phyloP scores from a whole-genome alignment of 768 basidiomycete genomes.

The Chalciporus piperatus region DNA sequence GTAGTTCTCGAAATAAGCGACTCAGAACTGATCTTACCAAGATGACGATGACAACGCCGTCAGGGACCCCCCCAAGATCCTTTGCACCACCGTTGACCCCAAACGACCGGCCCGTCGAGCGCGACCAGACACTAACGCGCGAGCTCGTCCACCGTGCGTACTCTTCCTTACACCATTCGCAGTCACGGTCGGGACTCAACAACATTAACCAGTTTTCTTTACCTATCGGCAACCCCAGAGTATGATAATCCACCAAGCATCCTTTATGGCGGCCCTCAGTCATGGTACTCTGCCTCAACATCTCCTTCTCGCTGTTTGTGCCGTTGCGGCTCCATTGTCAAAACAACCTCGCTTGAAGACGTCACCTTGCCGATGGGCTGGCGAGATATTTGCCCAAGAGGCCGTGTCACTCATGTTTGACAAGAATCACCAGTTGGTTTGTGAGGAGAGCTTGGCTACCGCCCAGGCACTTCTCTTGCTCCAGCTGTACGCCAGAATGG shows the following conservation, averaged over 20 bases:
- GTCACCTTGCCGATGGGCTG: constrained; percentile 52
- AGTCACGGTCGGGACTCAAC: constrained; percentile 1
- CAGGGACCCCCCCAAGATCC: constrained; percentile 31
- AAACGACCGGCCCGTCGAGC: constrained; percentile 42
- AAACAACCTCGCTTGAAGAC: constrained; percentile 62
- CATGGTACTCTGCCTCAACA: constrained; percentile 66
- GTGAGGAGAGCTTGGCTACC: constrained; percentile 63
- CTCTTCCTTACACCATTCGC: background rate
- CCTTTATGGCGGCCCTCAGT: constrained; percentile 64
- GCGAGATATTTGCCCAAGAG: constrained; percentile 52
- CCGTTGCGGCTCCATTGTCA: constrained; percentile 74
- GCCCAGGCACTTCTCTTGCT: constrained; percentile 76
- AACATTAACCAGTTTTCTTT: constrained; percentile 61
- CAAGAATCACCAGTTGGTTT: constrained; percentile 54
- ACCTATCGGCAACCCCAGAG: constrained; percentile 77
- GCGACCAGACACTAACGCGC: constrained; percentile 63
- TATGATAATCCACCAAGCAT: constrained; percentile 75
- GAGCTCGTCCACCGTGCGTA: constrained; percentile 72
- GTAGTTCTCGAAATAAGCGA: constrained; percentile 48
- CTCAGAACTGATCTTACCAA: constrained; percentile 42
- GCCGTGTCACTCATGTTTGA: constrained; percentile 73
- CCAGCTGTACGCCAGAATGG: constrained; percentile 59
- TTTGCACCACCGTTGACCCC: constrained; percentile 34
- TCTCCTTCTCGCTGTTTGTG: constrained; percentile 72
- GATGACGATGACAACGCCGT: constrained; percentile 35